These are phyloP conservation scores for Epichloe typhina DNA, from an alignment of 2,329 filamentous ascomycete genomes.

Conservation along the genomic window DNA sequence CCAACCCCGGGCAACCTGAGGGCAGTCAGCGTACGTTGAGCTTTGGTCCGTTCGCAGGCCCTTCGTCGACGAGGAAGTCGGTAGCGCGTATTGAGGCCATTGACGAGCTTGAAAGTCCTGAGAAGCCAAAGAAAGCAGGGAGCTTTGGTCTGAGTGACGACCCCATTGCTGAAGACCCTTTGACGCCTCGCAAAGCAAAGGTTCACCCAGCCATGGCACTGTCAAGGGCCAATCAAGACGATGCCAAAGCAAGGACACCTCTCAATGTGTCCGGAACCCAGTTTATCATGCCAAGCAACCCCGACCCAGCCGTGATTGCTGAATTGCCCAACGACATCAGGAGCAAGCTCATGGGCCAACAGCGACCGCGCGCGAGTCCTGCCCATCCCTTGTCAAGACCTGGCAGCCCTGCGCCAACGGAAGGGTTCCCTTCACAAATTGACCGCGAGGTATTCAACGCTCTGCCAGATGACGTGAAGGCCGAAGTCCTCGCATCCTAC, in stretches of 20 bases:
- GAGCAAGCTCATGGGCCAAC: constrained; percentile 55
- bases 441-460: constrained; percentile 75
- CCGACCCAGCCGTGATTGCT: constrained; percentile 68
- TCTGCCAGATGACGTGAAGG: constrained; percentile 73
- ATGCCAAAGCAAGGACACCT: constrained; percentile 48
- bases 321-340: constrained; percentile 78
- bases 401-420: constrained; percentile 25
- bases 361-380: constrained; percentile 24
- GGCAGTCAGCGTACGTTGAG: constrained; percentile 68
- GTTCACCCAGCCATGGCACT: constrained; percentile 41
- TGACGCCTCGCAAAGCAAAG: constrained; percentile 39
- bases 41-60: constrained; percentile 46
- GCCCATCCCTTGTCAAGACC: constrained; percentile 18
- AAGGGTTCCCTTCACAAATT: constrained; percentile 58
- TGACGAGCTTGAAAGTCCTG: constrained; percentile 31
- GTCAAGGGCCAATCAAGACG: constrained; percentile 31
- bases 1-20: constrained; percentile 30
- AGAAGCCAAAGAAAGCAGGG: constrained; percentile 18
- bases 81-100: constrained; percentile 30
- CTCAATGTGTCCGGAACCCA: constrained; percentile 79
- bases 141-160: constrained; percentile 26
- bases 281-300: constrained; percentile 76
- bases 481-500: constrained; percentile 70
- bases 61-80: constrained; percentile 26
- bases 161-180: constrained; percentile 41